phyloP scores from a whole-genome alignment of 1,284 basidiomycete genomes.

The Pseudozyma sp. region DNA sequence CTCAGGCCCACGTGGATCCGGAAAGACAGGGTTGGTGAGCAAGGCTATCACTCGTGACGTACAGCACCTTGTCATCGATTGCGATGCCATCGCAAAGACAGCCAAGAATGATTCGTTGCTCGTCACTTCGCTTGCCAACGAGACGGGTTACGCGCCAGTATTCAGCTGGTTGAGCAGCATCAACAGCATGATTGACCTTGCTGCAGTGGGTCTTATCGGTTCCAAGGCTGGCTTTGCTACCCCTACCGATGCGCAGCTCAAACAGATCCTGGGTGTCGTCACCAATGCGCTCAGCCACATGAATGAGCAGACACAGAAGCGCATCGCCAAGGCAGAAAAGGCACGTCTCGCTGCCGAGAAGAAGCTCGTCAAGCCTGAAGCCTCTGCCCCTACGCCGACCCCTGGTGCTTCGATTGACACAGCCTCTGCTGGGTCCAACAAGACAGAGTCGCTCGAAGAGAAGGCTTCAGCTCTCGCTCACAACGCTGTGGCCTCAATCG shows the following conservation, averaged over 20 bases:
- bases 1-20: conserved; percentile 90
- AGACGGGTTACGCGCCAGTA: conserved; percentile 76
- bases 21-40: conserved; percentile 81
- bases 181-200: conserved; percentile 90
- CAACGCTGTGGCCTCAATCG: conserved; percentile 26
- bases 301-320: conserved; percentile 68
- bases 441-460: conserved; percentile 31
- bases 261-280: conserved; percentile 83
- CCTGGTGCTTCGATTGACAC: conserved; percentile 2
- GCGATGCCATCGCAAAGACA: conserved; percentile 79
- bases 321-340: conserved; percentile 49
- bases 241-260: conserved; percentile 85
- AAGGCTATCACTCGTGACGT: conserved; percentile 69
- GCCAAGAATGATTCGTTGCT: conserved; percentile 77
- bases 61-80: conserved; percentile 77
- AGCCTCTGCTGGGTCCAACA: background rate
- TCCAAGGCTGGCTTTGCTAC: conserved; percentile 92
- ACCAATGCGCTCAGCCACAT: conserved; percentile 79
- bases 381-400: conserved; percentile 8
- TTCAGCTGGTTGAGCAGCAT: conserved; percentile 89
- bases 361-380: conserved; percentile 17
- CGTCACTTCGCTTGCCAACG: conserved; percentile 78
- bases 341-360: conserved; percentile 41
- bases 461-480: conserved; percentile 32
- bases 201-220: conserved; percentile 89